Base-by-base conservation (phyloP, 148 eudicot genomes). In the Fagopyrum tataricum region DNA sequence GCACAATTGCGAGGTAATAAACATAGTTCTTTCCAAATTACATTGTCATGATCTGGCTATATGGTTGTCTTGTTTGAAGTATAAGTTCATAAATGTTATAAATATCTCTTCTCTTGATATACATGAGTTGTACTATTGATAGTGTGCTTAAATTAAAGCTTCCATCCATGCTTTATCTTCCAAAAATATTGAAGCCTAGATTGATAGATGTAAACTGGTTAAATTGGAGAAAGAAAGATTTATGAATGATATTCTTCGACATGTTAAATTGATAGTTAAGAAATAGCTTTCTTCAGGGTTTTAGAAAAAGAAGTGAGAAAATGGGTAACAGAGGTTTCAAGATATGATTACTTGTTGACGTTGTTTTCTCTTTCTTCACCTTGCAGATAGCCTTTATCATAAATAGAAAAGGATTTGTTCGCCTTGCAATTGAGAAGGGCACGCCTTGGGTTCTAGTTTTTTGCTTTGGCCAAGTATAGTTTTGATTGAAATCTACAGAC, bases 401-500 rank as follows among this genome's bases (percentile, higher is more conserved):
- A 15, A 77, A 77, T 43, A 89, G 98, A 81, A 88, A 83, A 87
- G 98, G 98, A 80, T 94, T 93, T 80, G 86, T 94, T 43, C 93
- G 96, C 71, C 67, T 94, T 74, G 97, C 98, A 40, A 76, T 94
- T 76, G 91, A 94, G 84, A 84, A 58, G 79, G 92, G 95, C 61
- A 64, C 73, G 41, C 95, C 97, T 24, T 58, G 91, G 73, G 98
- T 93, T 79, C 98, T 97, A 44, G 93, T 91, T 76, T 91, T 91
- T 86, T 84, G 90, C 82, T 94, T 91, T 82, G 97, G 98, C 67
- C 98, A 93, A 97, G 98, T 93, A 75, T 21, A 15, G 0, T 53
- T 26, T 52, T 14, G n/a, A 26, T 31, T 37, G 6, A 62, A 62
- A 62, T 15, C 68, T 62, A 26, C 18, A n/a, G 37, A 37, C 43